These are phyloP conservation scores for Boletellus ananiceps DNA, from an alignment of 768 basidiomycete species.

Conservation along the genomic window DNA sequence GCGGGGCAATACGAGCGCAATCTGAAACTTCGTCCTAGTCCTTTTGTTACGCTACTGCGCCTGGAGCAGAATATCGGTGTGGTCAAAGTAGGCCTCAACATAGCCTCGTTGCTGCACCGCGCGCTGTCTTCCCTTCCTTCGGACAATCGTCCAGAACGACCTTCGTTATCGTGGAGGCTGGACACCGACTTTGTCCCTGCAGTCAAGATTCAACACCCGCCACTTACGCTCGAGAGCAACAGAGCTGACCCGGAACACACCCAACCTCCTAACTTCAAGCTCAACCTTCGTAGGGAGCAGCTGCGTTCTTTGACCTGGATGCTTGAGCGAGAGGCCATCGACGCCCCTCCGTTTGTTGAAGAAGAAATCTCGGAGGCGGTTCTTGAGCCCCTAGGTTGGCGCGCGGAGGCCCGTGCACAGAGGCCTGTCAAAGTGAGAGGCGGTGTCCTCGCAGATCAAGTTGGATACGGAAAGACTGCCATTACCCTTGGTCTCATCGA, in stretches of 20 bases:
- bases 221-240: slow-evolving; percentile 75
- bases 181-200: slow-evolving; percentile 71
- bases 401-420: slow-evolving; percentile 88
- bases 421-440: slow-evolving; percentile 72
- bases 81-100: slow-evolving; percentile 83
- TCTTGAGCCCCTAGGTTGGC: slow-evolving; percentile 83
- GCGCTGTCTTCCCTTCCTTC: slow-evolving; percentile 76
- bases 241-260: slow-evolving; percentile 60
- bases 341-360: slow-evolving; percentile 75
- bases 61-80: slow-evolving; percentile 58
- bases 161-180: slow-evolving; percentile 71
- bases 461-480: slow-evolving; percentile 96
- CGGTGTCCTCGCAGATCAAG: slow-evolving; percentile 92
- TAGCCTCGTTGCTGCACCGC: slow-evolving; percentile 82
- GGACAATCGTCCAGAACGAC: slow-evolving; percentile 40
- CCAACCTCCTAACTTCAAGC: slow-evolving; percentile 76
- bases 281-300: slow-evolving; percentile 77
- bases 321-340: slow-evolving; percentile 67
- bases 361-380: slow-evolving; percentile 93
- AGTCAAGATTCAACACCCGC: slow-evolving; percentile 52
- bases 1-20: slow-evolving; percentile 88
- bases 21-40: slow-evolving; percentile 78
- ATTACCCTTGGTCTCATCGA: slow-evolving; percentile 90
- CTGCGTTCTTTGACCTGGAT: slow-evolving; percentile 91
- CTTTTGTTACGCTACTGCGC: slow-evolving; percentile 83